phyloP scores from a whole-genome alignment of 2,329 filamentous ascomycete genomes.

The Rhexocercosporidium sp. region DNA sequence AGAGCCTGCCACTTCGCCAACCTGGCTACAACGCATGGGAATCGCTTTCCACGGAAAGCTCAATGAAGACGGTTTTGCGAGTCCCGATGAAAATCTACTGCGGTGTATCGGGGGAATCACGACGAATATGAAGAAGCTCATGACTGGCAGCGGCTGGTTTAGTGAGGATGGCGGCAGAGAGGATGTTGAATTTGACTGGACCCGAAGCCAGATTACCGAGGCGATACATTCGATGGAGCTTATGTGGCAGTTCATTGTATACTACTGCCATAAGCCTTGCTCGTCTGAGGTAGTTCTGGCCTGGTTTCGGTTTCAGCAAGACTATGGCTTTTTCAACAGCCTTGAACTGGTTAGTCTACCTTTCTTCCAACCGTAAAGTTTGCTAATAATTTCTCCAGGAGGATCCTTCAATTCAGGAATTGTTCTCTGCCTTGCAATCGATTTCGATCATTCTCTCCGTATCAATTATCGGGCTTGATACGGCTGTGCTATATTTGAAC shows the following conservation, averaged over 20 bases:
- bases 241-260: slow-evolving; percentile 72
- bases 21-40: background rate
- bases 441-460: slow-evolving; percentile 74
- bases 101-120: slow-evolving; percentile 55
- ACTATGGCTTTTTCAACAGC: slow-evolving; percentile 71
- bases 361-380: background rate
- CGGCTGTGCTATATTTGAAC: slow-evolving; percentile 25
- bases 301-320: slow-evolving; percentile 78
- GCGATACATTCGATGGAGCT: slow-evolving; percentile 75
- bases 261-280: slow-evolving; percentile 60
- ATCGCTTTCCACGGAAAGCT: background rate
- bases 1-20: background rate
- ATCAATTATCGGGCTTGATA: slow-evolving; percentile 64
- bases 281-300: slow-evolving; percentile 60
- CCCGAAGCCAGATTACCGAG: slow-evolving; percentile 69
- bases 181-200: slow-evolving; percentile 63
- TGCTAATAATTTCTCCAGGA: slow-evolving; percentile 26
- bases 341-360: slow-evolving; percentile 55
- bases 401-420: slow-evolving; percentile 36
- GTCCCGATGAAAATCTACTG: slow-evolving; percentile 2
- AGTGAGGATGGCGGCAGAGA: slow-evolving; percentile 53
- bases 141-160: slow-evolving; percentile 51
- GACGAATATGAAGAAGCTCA: slow-evolving; percentile 52
- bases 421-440: slow-evolving; percentile 70
- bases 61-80: background rate